Percentiles rank a stretch among this genome's conserved stretches.
phyloP scores from a whole-genome alignment of 352 stramenopile genomes.

The Globisporangium paddicum region DNA sequence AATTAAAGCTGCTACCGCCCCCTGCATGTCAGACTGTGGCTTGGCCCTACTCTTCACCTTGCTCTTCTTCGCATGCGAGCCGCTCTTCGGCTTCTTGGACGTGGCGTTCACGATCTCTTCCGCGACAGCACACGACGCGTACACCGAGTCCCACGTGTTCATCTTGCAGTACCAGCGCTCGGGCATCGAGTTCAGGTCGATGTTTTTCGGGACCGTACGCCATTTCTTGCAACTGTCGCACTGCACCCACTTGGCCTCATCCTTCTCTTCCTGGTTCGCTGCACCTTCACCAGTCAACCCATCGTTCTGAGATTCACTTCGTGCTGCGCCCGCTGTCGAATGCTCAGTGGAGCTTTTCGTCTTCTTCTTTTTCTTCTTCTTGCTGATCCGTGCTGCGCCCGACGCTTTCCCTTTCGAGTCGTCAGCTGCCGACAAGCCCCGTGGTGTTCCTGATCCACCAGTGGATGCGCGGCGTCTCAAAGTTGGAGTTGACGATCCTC shows the following conservation, averaged over 20 bases:
- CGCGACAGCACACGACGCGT: slow-evolving; percentile 82
- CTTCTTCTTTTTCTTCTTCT: slow-evolving; percentile 70
- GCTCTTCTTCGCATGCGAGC: slow-evolving; percentile 5
- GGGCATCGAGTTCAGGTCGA: slow-evolving; percentile 89
- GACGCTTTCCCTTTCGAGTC: slow-evolving; percentile 1
- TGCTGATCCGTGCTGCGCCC: slow-evolving; percentile 13
- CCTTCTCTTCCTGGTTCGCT: slow-evolving; percentile 21
- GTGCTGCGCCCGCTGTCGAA: background rate
- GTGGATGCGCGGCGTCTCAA: slow-evolving; percentile 14
- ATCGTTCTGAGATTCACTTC: slow-evolving; percentile 19
- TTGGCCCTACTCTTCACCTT: slow-evolving; percentile 27
- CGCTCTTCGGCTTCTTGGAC: slow-evolving; percentile 15
- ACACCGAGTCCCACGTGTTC: slow-evolving; percentile 90
- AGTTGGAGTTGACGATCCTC: slow-evolving; percentile 18
- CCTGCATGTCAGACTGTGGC: slow-evolving; percentile 1
- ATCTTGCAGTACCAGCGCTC: slow-evolving; percentile 96
- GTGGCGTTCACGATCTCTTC: slow-evolving; percentile 71
- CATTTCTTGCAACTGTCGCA: slow-evolving; percentile 96
- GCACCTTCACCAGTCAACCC: slow-evolving; percentile 21
- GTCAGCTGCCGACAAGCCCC: slow-evolving; percentile 1
- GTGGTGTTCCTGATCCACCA: slow-evolving; percentile 4
- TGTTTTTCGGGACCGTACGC: slow-evolving; percentile 87
- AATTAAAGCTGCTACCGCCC: background rate
- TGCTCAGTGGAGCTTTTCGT: slow-evolving; percentile 16
- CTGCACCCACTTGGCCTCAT: slow-evolving; percentile 93